Percentiles rank a stretch among this genome's conserved stretches.
Conservation (phyloP, 164 flowering plant genomes). For the Amborella trichopoda region DNA sequence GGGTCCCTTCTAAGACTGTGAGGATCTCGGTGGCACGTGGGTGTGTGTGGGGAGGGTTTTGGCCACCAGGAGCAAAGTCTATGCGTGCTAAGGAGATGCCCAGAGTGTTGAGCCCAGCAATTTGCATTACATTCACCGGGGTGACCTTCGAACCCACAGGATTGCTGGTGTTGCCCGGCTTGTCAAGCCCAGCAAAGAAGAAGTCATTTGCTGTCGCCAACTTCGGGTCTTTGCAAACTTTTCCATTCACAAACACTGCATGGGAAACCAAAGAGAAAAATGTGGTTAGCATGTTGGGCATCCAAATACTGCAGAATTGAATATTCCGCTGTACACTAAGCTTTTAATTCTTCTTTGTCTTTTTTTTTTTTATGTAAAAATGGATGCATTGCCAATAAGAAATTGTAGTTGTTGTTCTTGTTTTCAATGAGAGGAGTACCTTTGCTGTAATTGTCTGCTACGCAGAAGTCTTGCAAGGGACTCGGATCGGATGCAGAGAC, state of each 20-base stretch:
- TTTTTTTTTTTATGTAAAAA: not conserved
- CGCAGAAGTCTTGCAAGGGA: no score
- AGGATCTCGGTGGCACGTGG: conserved; percentile 3
- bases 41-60: conserved; percentile 4
- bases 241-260: no score
- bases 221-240: no score
- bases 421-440: not conserved
- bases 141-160: conserved; percentile 1
- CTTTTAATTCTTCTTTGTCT: not conserved
- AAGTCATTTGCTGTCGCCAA: no score
- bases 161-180: not conserved
- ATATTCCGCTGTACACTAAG: not conserved
- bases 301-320: not conserved
- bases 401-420: not conserved
- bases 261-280: no score
- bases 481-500: not conserved
- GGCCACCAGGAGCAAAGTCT: conserved; percentile 1
- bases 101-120: conserved; percentile 3
- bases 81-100: conserved; percentile 1
- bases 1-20: conserved; percentile 1
- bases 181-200: conserved; percentile 1
- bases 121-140: not conserved
- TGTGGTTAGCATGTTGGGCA: not conserved
- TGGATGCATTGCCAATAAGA: not conserved
- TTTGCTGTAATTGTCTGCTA: not conserved